Percentiles rank a stretch among this genome's conserved stretches.
These are phyloP conservation scores for Chlorophyllum brunneum DNA, from an alignment of 768 basidiomycete species.

Conservation along the genomic window DNA sequence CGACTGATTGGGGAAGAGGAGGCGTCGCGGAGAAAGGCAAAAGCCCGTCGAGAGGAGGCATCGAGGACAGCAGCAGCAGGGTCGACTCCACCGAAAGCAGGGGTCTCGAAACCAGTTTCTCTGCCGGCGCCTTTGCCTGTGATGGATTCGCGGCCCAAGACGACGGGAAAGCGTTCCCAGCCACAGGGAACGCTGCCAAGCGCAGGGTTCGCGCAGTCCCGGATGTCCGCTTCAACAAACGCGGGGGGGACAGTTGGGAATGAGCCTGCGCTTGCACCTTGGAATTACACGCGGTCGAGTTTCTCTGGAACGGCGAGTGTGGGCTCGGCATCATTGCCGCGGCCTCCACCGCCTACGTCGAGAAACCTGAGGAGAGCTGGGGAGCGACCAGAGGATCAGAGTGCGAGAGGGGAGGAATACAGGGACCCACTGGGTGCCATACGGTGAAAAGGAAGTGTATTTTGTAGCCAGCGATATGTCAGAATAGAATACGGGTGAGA, in stretches of 20 bases:
- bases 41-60: conserved; percentile 22
- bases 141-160: conserved; percentile 28
- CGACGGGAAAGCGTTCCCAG: conserved; percentile 18
- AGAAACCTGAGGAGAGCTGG: conserved; percentile 27
- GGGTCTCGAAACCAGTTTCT: conserved; percentile 18
- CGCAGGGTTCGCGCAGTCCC: not conserved
- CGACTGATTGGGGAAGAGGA: conserved; percentile 58
- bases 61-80: conserved; percentile 12
- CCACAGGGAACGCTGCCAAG: not conserved
- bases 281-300: conserved; percentile 53
- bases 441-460: conserved; percentile 17
- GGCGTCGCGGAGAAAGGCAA: conserved; percentile 31
- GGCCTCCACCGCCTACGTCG: conserved; percentile 48
- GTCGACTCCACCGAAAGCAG: conserved; percentile 12
- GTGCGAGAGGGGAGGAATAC: conserved; percentile 22
- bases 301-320: conserved; percentile 34
- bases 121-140: conserved; percentile 37
- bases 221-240: conserved; percentile 14
- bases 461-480: conserved; percentile 2
- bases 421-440: conserved; percentile 42
- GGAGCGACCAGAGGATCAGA: conserved; percentile 26
- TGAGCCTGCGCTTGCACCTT: conserved; percentile 36
- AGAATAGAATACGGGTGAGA: conserved; percentile 3
- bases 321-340: conserved; percentile 43
- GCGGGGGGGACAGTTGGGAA: conserved; percentile 10